A percentile compares a stretch with the other conserved stretches of the same genome.
phyloP scores from a whole-genome alignment of 306 rosid genomes.

The Trifolium dubium region DNA sequence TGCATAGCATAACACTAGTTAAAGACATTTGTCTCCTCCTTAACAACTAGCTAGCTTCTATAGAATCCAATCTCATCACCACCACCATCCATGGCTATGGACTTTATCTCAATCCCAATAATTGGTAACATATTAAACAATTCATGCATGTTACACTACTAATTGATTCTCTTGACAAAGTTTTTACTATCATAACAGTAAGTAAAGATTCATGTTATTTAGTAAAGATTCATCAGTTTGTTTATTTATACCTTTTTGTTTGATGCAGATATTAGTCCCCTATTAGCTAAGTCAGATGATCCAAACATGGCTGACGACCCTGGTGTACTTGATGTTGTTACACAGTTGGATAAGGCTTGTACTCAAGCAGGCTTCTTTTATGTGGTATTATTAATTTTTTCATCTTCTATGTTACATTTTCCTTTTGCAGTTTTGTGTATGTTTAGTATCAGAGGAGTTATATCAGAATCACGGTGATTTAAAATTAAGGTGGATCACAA shows the following conservation, averaged over 20 bases:
- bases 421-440: no score
- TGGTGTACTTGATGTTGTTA: conserved; percentile 63
- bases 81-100: conserved; percentile 59
- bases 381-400: conserved; percentile 56
- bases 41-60: no score
- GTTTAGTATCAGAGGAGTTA: no score
- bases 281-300: conserved; percentile 69
- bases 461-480: no score
- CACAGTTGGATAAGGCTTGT: conserved; percentile 83
- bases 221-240: neutral
- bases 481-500: no score
- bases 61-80: no score
- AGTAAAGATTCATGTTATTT: no score
- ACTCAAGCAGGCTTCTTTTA: conserved; percentile 91
- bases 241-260: neutral
- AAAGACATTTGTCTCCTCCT: no score
- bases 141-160: neutral
- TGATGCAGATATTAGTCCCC: conserved; percentile 72
- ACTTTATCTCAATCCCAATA: conserved; percentile 75
- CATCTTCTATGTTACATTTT: no score
- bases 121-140: conserved; percentile 53
- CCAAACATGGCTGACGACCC: conserved; percentile 71
- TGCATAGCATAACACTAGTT: no score
- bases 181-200: neutral
- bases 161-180: neutral